These are phyloP conservation scores for Mimosa bimucronata DNA, from an alignment of 306 rosid genomes.

Conservation along the genomic window DNA sequence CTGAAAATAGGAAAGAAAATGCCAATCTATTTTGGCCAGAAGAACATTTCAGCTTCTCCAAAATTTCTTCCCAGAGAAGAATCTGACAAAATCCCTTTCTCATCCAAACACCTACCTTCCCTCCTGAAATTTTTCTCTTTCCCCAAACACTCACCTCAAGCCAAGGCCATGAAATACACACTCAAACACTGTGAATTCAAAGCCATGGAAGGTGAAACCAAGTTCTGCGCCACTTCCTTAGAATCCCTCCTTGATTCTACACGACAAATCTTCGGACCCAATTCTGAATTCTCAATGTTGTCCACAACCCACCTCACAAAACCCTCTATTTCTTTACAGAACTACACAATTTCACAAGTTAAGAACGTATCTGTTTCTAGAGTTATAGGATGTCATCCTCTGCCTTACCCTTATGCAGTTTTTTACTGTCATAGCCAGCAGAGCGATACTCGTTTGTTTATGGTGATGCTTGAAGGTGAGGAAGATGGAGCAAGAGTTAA, in stretches of 20 bases:
- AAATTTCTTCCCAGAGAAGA: constrained; percentile 64
- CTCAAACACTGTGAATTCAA: constrained; percentile 56
- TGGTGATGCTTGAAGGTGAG: constrained; percentile 55
- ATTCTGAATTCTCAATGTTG: constrained; percentile 45
- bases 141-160: constrained; percentile 59
- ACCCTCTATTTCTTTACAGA: constrained; percentile 49
- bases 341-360: constrained; percentile 56
- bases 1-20: constrained; percentile 53
- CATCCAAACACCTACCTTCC: constrained; percentile 44
- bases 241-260: constrained; percentile 67
- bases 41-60: constrained; percentile 54
- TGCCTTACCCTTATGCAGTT: constrained; percentile 84
- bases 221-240: constrained; percentile 69
- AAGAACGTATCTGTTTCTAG: constrained; percentile 49
- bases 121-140: constrained; percentile 64
- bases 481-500: constrained; percentile 59
- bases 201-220: constrained; percentile 62
- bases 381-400: constrained; percentile 65
- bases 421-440: constrained; percentile 70
- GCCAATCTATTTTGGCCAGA: constrained; percentile 58
- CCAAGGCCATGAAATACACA: constrained; percentile 65
- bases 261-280: constrained; percentile 43
- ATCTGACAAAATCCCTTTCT: constrained; percentile 66
- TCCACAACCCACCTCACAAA: constrained; percentile 52
- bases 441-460: constrained; percentile 52